These are phyloP conservation scores for Teratosphaeria zuluensis DNA, from an alignment of 2,329 filamentous ascomycete genomes.

Conservation along the genomic window DNA sequence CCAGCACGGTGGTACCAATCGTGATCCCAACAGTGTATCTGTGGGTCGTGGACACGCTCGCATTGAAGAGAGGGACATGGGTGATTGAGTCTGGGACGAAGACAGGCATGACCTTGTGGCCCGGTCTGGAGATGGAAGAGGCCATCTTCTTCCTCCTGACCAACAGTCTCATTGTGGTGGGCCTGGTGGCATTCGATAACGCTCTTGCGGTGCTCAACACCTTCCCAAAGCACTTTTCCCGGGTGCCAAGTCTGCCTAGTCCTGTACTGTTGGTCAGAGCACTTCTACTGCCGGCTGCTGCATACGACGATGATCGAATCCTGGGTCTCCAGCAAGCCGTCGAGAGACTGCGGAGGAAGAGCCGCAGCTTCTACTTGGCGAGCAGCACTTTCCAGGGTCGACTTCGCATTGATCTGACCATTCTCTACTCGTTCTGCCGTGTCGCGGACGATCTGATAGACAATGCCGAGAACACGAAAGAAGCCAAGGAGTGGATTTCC, in stretches of 20 bases:
- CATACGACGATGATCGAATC: conserved; percentile 51
- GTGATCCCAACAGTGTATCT: conserved; percentile 57
- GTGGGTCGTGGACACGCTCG: conserved; percentile 62
- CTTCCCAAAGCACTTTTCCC: conserved; percentile 49
- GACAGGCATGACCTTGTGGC: conserved; percentile 52
- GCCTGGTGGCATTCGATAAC: conserved; percentile 59
- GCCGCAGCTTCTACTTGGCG: conserved; percentile 64
- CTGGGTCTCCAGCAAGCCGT: conserved; percentile 51
- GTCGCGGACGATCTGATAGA: conserved; percentile 66
- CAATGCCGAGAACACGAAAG: conserved; percentile 43
- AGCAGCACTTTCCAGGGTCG: conserved; percentile 59
- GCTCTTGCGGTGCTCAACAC: conserved; percentile 55
- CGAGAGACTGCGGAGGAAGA: conserved; percentile 50
- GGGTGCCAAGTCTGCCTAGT: conserved; percentile 40
- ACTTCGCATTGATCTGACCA: conserved; percentile 56
- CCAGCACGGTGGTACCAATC: conserved; percentile 52
- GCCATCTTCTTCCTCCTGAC: conserved; percentile 64
- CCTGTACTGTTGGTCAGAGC: conserved; percentile 44
- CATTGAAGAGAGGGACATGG: conserved; percentile 61
- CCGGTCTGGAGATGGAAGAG: conserved; percentile 61
- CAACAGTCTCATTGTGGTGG: conserved; percentile 60
- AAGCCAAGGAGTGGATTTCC: conserved; percentile 49
- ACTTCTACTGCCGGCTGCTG: conserved; percentile 37
- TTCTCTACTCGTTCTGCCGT: conserved; percentile 65
- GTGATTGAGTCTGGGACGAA: conserved; percentile 60